Percentiles rank a stretch among this genome's conserved stretches.
These are phyloP conservation scores for Artemisia annua DNA, from an alignment of 129 eudicot genomes.

Conservation along the genomic window DNA sequence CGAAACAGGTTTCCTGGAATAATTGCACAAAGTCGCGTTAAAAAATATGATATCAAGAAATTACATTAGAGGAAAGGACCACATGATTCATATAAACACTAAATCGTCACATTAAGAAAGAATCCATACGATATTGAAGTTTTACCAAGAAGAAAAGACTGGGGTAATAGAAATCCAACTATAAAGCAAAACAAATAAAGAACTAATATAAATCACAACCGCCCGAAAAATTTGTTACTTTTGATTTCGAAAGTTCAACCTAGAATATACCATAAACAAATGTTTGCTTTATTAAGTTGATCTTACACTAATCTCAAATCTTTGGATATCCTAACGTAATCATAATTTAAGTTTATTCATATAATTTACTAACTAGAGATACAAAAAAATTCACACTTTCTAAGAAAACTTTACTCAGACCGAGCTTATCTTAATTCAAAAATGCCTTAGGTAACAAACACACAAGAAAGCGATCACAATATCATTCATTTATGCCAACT, in stretches of 20 bases:
- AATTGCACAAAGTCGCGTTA: too few species aligned
- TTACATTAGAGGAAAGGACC: too few species aligned
- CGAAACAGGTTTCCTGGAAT: too few species aligned
- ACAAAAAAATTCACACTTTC: too few species aligned
- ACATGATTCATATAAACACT: too few species aligned
- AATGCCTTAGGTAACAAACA: too few species aligned
- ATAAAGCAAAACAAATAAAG: background rate
- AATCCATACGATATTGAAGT: too few species aligned
- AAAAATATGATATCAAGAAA: too few species aligned
- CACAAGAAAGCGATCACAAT: background rate
- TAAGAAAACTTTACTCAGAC: too few species aligned
- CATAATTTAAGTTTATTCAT: background rate
- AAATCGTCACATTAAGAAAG: too few species aligned
- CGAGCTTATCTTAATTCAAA: background rate
- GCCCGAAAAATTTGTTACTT: background rate
- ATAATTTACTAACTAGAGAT: background rate
- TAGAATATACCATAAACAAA: background rate
- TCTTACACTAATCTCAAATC: too few species aligned
- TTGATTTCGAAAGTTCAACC: slow-evolving; percentile 2
- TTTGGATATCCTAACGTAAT: background rate
- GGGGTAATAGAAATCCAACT: background rate
- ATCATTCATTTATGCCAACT: background rate
- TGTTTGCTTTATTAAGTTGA: too few species aligned
- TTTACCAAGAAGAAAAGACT: background rate
- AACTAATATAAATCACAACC: slow-evolving; percentile 6